Evolutionary conservation across 352 stramenopile genomes (phyloP).

Genomic region (Globisporangium echinulatum): DNA sequence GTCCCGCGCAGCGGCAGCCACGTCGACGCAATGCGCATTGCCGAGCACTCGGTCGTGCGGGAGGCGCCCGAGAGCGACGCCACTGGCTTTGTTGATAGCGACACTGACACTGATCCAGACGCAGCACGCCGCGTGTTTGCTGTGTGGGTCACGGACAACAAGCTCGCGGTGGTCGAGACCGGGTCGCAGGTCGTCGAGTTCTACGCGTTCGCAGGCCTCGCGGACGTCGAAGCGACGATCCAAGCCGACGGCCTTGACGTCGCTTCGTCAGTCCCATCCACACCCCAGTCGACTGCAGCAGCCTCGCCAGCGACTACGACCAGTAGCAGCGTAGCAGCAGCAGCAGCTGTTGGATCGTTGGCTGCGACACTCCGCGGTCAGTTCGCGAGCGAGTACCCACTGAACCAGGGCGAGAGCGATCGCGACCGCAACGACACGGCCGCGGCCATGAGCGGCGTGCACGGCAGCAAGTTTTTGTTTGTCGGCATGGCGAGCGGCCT

Average conservation of each 20-base stretch:
- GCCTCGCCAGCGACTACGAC: neutral
- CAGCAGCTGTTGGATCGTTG: neutral
- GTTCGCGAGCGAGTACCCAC: constrained; percentile 45
- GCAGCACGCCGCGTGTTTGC: constrained; percentile 34
- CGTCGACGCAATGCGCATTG: constrained; percentile 8
- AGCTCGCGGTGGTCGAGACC: constrained; percentile 61
- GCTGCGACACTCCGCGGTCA: constrained; percentile 6
- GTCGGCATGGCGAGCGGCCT: constrained; percentile 71
- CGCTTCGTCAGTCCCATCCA: neutral
- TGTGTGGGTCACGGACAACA: constrained; percentile 42
- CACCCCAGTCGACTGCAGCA: neutral
- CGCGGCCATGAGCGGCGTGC: constrained; percentile 33
- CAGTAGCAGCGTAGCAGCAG: neutral
- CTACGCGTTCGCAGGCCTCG: constrained; percentile 57
- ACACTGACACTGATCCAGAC: constrained; percentile 6
- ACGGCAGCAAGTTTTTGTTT: constrained; percentile 55
- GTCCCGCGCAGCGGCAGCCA: constrained; percentile 26
- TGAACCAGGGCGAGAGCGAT: constrained; percentile 47
- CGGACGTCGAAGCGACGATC: constrained; percentile 9
- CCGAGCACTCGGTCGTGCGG: neutral
- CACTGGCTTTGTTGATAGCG: neutral
- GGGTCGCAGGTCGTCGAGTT: constrained; percentile 57
- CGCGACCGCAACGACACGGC: constrained; percentile 48
- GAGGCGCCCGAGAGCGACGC: neutral
- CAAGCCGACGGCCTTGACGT: constrained; percentile 18